These are phyloP conservation scores for Herpetomonas tarakana DNA, from an alignment of 208 protist species.

Conservation along the genomic window DNA sequence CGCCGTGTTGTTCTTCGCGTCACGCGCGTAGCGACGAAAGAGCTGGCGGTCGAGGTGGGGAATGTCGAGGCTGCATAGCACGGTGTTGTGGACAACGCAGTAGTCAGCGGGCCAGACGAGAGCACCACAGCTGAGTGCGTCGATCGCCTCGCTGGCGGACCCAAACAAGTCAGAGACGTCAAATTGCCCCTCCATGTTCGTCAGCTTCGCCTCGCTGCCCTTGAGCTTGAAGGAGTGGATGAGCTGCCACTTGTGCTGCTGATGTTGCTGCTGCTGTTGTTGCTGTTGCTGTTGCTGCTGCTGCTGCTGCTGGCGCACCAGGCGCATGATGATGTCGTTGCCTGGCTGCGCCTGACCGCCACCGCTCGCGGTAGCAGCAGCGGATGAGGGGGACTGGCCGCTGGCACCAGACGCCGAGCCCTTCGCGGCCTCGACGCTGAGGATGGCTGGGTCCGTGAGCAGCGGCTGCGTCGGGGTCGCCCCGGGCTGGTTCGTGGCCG, in stretches of 20 bases:
- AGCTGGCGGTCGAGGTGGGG: slow-evolving; percentile 49
- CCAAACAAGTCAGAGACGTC: slow-evolving; percentile 64
- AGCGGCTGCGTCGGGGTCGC: slow-evolving; percentile 19
- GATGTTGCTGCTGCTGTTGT: slow-evolving; percentile 35
- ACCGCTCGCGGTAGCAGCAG: background rate
- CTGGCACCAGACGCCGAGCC: background rate
- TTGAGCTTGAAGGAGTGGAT: slow-evolving; percentile 62
- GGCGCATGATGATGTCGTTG: slow-evolving; percentile 23
- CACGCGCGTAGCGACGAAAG: slow-evolving; percentile 74
- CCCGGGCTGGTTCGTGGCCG: slow-evolving; percentile 17
- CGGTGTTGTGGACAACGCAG: slow-evolving; percentile 68
- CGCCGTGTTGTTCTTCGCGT: slow-evolving; percentile 56
- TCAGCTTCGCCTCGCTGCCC: slow-evolving; percentile 68
- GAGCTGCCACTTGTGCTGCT: slow-evolving; percentile 42
- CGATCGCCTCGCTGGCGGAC: slow-evolving; percentile 46
- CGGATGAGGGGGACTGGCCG: slow-evolving; percentile 16
- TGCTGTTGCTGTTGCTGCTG: slow-evolving; percentile 19
- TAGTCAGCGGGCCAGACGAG: slow-evolving; percentile 81
- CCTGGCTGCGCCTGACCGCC: background rate
- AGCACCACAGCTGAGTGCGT: slow-evolving; percentile 59
- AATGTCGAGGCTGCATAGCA: slow-evolving; percentile 66
- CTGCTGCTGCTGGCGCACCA: slow-evolving; percentile 24
- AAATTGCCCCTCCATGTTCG: slow-evolving; percentile 40
- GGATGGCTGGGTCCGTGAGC: slow-evolving; percentile 69
- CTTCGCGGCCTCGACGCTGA: slow-evolving; percentile 66